Base-by-base conservation (phyloP, 805 yeast species). In the Cyberlindnera japonica region DNA sequence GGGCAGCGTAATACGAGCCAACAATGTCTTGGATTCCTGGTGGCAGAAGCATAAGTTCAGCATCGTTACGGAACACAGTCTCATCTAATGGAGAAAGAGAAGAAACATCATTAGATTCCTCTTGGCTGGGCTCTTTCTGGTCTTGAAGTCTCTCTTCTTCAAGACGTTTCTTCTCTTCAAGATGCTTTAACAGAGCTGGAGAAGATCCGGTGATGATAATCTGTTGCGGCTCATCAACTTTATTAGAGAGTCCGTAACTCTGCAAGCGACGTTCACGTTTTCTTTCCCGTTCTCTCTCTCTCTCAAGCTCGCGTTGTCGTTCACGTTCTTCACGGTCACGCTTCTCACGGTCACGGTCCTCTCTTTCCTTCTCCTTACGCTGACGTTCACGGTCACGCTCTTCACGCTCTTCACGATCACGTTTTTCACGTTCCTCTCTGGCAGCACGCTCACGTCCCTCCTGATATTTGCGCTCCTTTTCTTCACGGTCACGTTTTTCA, bases 21-120 rank as follows among this genome's bases (percentile, higher is more conserved):
- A 60, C 49, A 17, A 60, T 47, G 37, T 58, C 59, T 31, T 60
- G 63, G n/a, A 60, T 48, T 12, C 64, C 64, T 10, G 63, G 62
- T 15, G 64, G 61, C 14, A 53, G 35, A 7, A 29, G 31, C 15
- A 51, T 26, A 17, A 57, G 24, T 11, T 45, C 45, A 1, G 49
- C 33, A 36, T 56, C 61, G n/a, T 38, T 31, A 31, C 40, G 39
- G 40, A 44, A 54, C 3, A 31, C 20, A 8, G 50, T 18, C 27
- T 51, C 55, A 27, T 53, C 52, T 11, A 49, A 33, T 10, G 55
- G 47, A 5, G 40, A 37, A 14, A 23, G 10, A 11, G 24, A 5
- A 5, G 24, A 14, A 9, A 3, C 17, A 5, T 33, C 37, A 3
- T 35, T 29, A 5, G 25, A 26, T 11, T 28, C 29, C 12, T 35